Evolutionary conservation across 2,329 filamentous ascomycete genomes (phyloP), one percentile per base, ranked within the genome.

Genomic region (Cercospora sp.): DNA sequence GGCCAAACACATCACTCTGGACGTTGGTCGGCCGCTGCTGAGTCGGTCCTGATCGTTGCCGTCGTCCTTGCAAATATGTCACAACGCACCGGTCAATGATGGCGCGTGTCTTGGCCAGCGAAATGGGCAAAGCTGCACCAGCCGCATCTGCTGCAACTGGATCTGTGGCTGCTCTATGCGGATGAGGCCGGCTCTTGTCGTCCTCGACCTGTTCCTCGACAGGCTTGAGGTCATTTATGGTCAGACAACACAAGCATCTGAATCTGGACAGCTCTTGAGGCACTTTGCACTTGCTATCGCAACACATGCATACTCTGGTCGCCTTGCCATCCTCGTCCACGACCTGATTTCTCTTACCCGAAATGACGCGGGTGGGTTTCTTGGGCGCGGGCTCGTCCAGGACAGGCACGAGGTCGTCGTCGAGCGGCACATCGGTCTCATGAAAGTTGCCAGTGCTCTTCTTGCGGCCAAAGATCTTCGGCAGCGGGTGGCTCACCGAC

Each of bases 261-360:
- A 95, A 97, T 42, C 90, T 87, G 40, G 86, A 86, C 69, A 93
- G 80, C 63, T 90, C 87, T 69, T 85, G 87, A 1, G 92, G 92
- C 90, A 93, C 97, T 66, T 90, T 86, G 71, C 96, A 90, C 65
- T 89, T 87, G 64, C 90, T 91, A 74, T 90, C 91, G 79, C 93
- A 97, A 36, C 93, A 94, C 87, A 94, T 93, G 78, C 93, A 97
- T 73, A 88, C 89, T 23, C 92, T 91, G 33, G 88, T 89, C 30
- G 84, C 83, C 75, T 90, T 87, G 72, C 85, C 87, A 71, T 84
- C 82, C 20, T 81, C 76, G n/a, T 79, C 78, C 63, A 76, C 65
- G 64, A 76, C 65, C 58, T 72, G 69, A 12, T 64, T 75, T 63
- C 73, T 76, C 68, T 75, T 77, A 20, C 76, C 75, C 36, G 75